Evolutionary conservation across 2,329 filamentous ascomycete genomes (phyloP).

Genomic region (Neopestalotiopsis sp.): DNA sequence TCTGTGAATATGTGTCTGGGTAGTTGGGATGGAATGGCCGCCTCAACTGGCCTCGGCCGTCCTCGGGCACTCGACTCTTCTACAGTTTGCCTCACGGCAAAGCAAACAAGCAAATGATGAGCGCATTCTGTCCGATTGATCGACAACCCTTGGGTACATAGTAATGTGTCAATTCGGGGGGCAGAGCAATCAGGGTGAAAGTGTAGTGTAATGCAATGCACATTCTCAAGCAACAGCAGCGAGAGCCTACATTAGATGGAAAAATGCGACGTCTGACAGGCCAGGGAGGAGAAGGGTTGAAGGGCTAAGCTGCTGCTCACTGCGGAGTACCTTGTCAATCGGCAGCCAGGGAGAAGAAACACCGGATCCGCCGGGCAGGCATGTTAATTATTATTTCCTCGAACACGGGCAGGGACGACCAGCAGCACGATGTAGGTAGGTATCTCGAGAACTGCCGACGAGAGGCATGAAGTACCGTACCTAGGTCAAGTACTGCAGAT

Average conservation of each 20-base stretch:
- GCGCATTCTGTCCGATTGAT: not conserved
- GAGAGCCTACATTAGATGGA: slow-evolving; percentile 5
- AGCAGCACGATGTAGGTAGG: not conserved
- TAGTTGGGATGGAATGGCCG: not conserved
- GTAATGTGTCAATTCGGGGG: not conserved
- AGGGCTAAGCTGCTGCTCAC: not conserved
- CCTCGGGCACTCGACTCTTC: too few species aligned
- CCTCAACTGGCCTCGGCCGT: not conserved
- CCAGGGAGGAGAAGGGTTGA: not conserved
- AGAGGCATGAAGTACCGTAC: not conserved
- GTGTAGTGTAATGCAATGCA: slow-evolving; percentile 1
- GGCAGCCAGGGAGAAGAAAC: slow-evolving; percentile 1
- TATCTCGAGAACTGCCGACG: slow-evolving; percentile 6
- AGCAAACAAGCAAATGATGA: not conserved
- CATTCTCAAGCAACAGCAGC: not conserved
- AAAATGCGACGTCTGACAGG: not conserved
- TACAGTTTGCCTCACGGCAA: not conserved
- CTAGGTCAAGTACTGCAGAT: not conserved
- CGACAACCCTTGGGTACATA: not conserved
- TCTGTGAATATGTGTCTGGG: not conserved
- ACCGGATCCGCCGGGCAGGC: slow-evolving; percentile 1
- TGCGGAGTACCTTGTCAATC: slow-evolving; percentile 18
- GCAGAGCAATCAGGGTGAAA: not conserved
- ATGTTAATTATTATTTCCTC: too few species aligned
- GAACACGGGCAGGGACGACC: not conserved